Percentiles rank a stretch among this genome's conserved stretches.
Evolutionary conservation across 768 basidiomycete genomes (phyloP).

Genomic region (Trametes cingulata): DNA sequence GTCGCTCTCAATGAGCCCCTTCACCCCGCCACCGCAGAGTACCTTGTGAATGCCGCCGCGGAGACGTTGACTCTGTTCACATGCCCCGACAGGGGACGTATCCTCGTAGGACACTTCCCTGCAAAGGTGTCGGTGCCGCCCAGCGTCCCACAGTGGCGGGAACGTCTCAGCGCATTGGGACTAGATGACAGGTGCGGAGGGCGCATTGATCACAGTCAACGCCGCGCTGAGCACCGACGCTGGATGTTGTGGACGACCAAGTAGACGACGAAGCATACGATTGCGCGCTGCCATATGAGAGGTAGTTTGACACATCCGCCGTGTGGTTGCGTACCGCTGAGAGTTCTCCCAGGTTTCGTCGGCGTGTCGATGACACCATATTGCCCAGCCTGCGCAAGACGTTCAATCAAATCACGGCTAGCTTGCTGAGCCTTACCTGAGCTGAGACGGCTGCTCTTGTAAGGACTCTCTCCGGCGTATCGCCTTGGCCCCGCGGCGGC

Average conservation of each 20-base stretch:
- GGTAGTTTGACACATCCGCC: slow-evolving; percentile 35
- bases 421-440: slow-evolving; percentile 55
- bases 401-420: slow-evolving; percentile 51
- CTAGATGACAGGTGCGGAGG: slow-evolving; percentile 39
- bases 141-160: slow-evolving; percentile 48
- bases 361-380: slow-evolving; percentile 64
- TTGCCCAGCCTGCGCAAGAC: slow-evolving; percentile 69
- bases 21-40: slow-evolving; percentile 49
- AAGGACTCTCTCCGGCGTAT: slow-evolving; percentile 58
- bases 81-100: slow-evolving; percentile 49
- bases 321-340: not conserved
- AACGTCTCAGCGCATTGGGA: slow-evolving; percentile 63
- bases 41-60: slow-evolving; percentile 62
- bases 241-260: slow-evolving; percentile 29
- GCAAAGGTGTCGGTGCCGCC: slow-evolving; percentile 51
- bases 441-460: slow-evolving; percentile 61
- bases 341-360: slow-evolving; percentile 47
- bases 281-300: slow-evolving; percentile 46
- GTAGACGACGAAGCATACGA: slow-evolving; percentile 36
- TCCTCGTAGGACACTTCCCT: slow-evolving; percentile 55
- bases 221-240: slow-evolving; percentile 46
- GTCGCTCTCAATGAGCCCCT: slow-evolving; percentile 55
- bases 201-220: slow-evolving; percentile 46
- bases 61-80: slow-evolving; percentile 61
- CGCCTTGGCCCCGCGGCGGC: slow-evolving; percentile 54